A percentile compares a stretch with the other conserved stretches of the same genome.
phyloP scores from a whole-genome alignment of 495 filamentous ascomycete genomes.

The Talaromyces wortmannii region DNA sequence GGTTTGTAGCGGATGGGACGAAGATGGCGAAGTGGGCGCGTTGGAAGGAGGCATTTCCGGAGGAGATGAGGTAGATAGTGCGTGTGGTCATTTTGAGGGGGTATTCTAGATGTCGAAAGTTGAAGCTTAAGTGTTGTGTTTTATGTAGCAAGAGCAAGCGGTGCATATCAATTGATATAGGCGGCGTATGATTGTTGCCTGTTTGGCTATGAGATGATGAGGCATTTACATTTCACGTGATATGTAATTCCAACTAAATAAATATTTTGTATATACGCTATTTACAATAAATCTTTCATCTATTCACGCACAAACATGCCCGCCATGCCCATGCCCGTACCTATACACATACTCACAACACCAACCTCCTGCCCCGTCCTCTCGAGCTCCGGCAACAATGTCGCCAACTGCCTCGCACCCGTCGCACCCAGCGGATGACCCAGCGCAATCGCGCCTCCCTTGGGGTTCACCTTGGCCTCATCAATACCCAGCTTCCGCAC shows the following conservation, averaged over 20 bases:
- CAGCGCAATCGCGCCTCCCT: conserved; percentile 88
- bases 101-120: not conserved
- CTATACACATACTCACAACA: conserved; percentile 83
- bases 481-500: conserved; percentile 65
- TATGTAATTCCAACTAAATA: not conserved
- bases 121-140: no score
- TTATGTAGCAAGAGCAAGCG: not conserved
- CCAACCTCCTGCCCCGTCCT: conserved; percentile 59
- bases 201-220: not conserved
- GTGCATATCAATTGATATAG: not conserved
- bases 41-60: conserved; percentile 13
- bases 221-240: not conserved
- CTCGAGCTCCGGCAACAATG: conserved; percentile 62
- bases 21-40: conserved; percentile 28
- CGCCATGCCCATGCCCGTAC: conserved; percentile 90
- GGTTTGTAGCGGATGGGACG: conserved; percentile 14
- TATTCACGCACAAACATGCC: conserved; percentile 79
- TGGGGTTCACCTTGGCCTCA: conserved; percentile 72
- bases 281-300: not conserved
- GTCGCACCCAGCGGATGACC: conserved; percentile 93
- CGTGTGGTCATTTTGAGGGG: not conserved
- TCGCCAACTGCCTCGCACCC: conserved; percentile 74
- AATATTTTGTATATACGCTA: not conserved
- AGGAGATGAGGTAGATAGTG: conserved; percentile 18
- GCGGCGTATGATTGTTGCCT: not conserved